Evolutionary conservation across 2,329 filamentous ascomycete genomes (phyloP).

Genomic region (Colletotrichum zoysiae): DNA sequence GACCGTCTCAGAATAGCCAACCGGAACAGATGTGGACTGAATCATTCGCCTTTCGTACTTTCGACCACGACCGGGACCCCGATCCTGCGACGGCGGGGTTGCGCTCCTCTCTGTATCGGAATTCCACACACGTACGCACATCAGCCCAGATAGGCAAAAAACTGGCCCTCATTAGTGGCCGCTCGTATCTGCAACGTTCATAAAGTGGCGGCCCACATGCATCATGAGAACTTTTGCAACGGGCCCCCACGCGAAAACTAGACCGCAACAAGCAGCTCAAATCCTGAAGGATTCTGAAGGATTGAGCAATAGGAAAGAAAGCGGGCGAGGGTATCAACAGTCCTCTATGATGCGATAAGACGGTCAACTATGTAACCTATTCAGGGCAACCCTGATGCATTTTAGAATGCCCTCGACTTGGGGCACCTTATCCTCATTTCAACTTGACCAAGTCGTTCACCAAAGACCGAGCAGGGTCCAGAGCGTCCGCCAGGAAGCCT

Average conservation of each 20-base stretch:
- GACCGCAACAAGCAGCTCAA: slow-evolving; percentile 29
- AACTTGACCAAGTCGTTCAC: too few species aligned
- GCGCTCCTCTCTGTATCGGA: slow-evolving; percentile 9
- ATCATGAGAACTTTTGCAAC: slow-evolving; percentile 12
- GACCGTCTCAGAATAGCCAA: neutral
- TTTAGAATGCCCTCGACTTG: neutral
- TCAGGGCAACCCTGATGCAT: fast-evolving
- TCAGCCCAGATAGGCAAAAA: neutral
- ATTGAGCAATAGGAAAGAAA: slow-evolving; percentile 3
- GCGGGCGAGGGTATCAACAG: neutral
- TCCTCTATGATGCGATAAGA: neutral
- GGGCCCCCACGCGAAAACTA: slow-evolving; percentile 10
- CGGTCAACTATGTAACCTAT: neutral
- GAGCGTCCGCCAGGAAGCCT: too few species aligned
- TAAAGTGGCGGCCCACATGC: neutral
- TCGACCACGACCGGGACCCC: neutral
- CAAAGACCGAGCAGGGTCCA: neutral
- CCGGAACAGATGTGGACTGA: neutral
- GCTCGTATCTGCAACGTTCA: neutral
- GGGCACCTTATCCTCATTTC: too few species aligned
- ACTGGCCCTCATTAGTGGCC: neutral
- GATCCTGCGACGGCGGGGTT: slow-evolving; percentile 28
- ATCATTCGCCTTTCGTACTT: too few species aligned
- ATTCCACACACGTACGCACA: slow-evolving; percentile 1
- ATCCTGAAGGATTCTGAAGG: slow-evolving; percentile 19